Evolutionary conservation across 768 basidiomycete genomes (phyloP), one percentile per base, ranked within the genome.

Genomic region (Podaxis sp.): DNA sequence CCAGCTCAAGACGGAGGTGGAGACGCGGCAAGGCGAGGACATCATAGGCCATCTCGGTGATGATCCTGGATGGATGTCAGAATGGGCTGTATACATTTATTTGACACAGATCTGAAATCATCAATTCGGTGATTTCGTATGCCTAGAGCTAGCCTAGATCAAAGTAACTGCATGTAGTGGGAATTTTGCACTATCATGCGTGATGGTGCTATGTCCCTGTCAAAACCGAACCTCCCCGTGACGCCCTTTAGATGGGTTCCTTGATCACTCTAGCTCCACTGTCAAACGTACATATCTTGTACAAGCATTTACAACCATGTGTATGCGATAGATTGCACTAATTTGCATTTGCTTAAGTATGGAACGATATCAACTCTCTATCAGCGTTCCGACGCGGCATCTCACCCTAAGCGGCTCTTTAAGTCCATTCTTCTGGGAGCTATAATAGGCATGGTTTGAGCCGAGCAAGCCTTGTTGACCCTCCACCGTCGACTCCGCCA

Each of bases 1-100:
- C 55, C 29, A 49, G 27, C 9, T 33, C 46, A 53, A n/a, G 27
- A 25, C 51, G 40, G 22, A 25, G 19, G n/a, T 41, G 40, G 59
- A 53, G 59, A 60, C 27, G 51, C 52, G 13, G 27, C 40, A 53
- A 43, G 50, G 40, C 33, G 46, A 49, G 57, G 47, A 12, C 40
- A 43, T 53, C 50, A 54, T 25, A 52, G 59, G 59, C 38, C 51
- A 53, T 60, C 59, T 60, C 59, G 59, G 59, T 36, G 59, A 60
- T 60, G 37, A 37, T 27, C 51, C 59, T 60, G 25, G 47, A 25
- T 37, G 29, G 4, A 43, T 43, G 37, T 46, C 38, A 40, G 22
- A 59, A 51, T 40, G 24, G 29, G 25, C 9, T 46, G 40, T n/a
- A 19, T 46, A n/a, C 43, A 46, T n/a, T 60, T 37, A 41, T 29